Conservation (phyloP, 2,329 filamentous ascomycete genomes). For the Tolypocladium ophioglossoides region DNA sequence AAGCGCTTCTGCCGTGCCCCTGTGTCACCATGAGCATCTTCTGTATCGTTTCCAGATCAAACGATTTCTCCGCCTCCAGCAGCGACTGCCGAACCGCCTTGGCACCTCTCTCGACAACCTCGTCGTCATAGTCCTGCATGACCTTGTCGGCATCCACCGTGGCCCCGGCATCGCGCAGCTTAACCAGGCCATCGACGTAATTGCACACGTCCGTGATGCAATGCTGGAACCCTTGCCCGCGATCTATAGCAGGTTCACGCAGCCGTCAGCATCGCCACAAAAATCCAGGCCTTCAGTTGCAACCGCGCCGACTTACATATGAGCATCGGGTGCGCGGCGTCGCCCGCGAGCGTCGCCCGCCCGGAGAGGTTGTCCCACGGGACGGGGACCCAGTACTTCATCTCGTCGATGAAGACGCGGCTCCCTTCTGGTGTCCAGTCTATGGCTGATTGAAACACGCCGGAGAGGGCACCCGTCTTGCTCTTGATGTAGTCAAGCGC, state of each 20-base stretch:
- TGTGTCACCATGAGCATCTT: constrained; percentile 22
- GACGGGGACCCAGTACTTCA: constrained; percentile 24
- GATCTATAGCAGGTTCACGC: constrained; percentile 12
- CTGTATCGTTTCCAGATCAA: constrained; percentile 15
- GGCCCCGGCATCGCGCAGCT: constrained; percentile 7
- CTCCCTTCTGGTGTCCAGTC: constrained; percentile 23
- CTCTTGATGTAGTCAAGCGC: constrained; percentile 21
- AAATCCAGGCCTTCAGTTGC: neutral
- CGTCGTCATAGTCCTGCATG: constrained; percentile 19
- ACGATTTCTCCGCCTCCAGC: constrained; percentile 18
- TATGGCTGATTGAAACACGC: constrained; percentile 20
- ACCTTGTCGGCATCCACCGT: constrained; percentile 8
- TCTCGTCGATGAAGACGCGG: constrained; percentile 20
- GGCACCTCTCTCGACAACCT: constrained; percentile 21
- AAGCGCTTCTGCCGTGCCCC: constrained; percentile 12
- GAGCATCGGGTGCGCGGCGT: constrained; percentile 34
- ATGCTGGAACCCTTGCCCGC: constrained; percentile 35
- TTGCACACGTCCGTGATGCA: constrained; percentile 28
- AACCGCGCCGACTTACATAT: constrained; percentile 16
- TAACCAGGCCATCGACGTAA: constrained; percentile 22
- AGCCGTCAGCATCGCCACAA: neutral
- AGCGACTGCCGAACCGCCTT: constrained; percentile 23
- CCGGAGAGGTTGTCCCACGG: constrained; percentile 20
- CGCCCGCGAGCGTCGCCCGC: constrained; percentile 26
- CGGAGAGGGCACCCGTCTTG: constrained; percentile 14